Evolutionary conservation across 495 filamentous ascomycete genomes (phyloP), one percentile per base, ranked within the genome.

Genomic region (Pyrenula massariospora): DNA sequence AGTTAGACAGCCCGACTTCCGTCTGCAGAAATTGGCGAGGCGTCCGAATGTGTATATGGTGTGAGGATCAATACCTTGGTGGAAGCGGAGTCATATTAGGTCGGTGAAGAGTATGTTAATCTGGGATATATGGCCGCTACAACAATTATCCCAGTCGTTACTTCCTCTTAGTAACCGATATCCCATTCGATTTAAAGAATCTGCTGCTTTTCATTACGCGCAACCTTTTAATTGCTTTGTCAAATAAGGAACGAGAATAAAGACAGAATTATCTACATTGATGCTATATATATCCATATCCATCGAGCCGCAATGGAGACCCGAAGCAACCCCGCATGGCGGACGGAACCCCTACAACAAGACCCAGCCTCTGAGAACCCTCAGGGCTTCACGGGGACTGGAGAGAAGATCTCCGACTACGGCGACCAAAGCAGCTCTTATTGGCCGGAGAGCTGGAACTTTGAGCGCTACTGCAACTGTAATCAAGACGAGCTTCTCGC

Each of bases 311-410:
- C n/a, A n/a, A n/a, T n/a, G n/a, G n/a, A n/a, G n/a, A n/a, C n/a
- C n/a, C n/a, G n/a, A n/a, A n/a, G n/a, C n/a, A n/a, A n/a, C n/a
- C n/a, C n/a, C n/a, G n/a, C n/a, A n/a, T n/a, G n/a, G n/a, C n/a
- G n/a, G n/a, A n/a, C n/a, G n/a, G n/a, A n/a, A n/a, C n/a, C n/a
- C n/a, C n/a, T n/a, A n/a, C n/a, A n/a, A n/a, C n/a, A n/a, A n/a
- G n/a, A n/a, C n/a, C n/a, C n/a, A n/a, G n/a, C 61, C 56, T 48
- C 42, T 48, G 42, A 48, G 42, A 48, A 12, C 42, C 42, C 42
- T 12, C 42, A 12, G 12, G 19, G 12, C 19, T 12, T 48, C 42
- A 19, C 42, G 12, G 12, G 19, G 42, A 48, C 12, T 12, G 42
- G 42, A 48, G 42, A 12, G 19, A 48, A 48, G n/a, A n/a, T n/a